phyloP scores from a whole-genome alignment of 2,329 filamentous ascomycete genomes.

The Orbilia blumenaviensis region DNA sequence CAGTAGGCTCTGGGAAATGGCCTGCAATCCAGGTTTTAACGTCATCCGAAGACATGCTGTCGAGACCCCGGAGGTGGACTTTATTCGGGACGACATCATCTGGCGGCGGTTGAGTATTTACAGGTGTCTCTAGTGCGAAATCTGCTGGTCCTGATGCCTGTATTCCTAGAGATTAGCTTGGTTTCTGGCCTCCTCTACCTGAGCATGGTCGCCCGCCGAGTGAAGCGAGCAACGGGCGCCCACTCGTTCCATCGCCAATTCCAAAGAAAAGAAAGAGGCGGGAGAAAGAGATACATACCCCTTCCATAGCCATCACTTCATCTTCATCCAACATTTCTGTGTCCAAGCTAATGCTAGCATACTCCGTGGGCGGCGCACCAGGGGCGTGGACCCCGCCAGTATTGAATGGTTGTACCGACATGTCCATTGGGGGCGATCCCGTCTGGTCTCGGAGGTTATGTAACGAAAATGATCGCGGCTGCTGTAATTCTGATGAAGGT shows the following conservation, averaged over 20 bases:
- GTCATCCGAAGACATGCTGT: slow-evolving; percentile 80
- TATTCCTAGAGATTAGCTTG: background rate
- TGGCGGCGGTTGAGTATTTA: slow-evolving; percentile 7
- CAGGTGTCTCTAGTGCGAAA: slow-evolving; percentile 23
- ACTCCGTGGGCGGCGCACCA: slow-evolving; percentile 47
- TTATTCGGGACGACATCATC: slow-evolving; percentile 67
- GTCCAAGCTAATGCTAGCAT: slow-evolving; percentile 48
- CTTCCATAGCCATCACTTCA: slow-evolving; percentile 51
- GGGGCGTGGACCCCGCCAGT: slow-evolving; percentile 35
- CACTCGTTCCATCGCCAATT: background rate
- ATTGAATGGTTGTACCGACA: slow-evolving; percentile 40
- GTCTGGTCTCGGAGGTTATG: background rate
- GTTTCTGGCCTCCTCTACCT: background rate
- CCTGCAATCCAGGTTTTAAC: slow-evolving; percentile 78
- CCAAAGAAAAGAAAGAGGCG: background rate
- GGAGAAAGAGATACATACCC: slow-evolving; percentile 5
- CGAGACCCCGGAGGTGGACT: slow-evolving; percentile 83
- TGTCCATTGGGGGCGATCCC: slow-evolving; percentile 19
- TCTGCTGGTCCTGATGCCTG: slow-evolving; percentile 15
- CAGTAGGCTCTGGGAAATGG: slow-evolving; percentile 69
- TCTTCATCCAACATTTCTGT: slow-evolving; percentile 53
- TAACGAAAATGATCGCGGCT: background rate
- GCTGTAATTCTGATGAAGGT: background rate
- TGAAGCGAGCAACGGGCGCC: background rate
- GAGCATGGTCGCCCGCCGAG: background rate